These are phyloP conservation scores for Sporothrix euskadiensis DNA, from an alignment of 2,329 filamentous ascomycete species.

Conservation along the genomic window DNA sequence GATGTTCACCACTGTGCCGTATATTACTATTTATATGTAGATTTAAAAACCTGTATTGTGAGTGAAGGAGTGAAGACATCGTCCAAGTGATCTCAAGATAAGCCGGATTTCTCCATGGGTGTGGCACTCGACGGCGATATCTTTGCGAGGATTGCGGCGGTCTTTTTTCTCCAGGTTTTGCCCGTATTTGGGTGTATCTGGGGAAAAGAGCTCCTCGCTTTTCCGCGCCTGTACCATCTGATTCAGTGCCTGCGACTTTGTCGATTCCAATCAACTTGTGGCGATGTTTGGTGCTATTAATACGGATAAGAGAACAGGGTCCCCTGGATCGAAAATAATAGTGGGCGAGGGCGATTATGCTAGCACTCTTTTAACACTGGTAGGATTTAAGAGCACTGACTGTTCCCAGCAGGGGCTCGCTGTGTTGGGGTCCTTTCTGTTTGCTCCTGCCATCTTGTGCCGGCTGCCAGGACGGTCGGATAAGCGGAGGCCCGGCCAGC, in stretches of 20 bases:
- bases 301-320: neutral
- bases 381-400: neutral
- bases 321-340: neutral
- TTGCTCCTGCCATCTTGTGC: neutral
- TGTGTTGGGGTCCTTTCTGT: neutral
- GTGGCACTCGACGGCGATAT: neutral
- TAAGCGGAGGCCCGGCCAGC: constrained; percentile 13
- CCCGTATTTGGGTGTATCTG: neutral
- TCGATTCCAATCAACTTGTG: neutral
- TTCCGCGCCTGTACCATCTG: too few species aligned
- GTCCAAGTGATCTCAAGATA: neutral
- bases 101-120: neutral
- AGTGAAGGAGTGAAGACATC: neutral
- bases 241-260: too few species aligned
- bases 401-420: neutral
- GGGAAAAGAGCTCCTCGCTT: neutral
- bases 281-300: neutral
- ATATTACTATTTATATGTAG: neutral
- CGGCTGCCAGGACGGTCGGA: constrained; percentile 15
- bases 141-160: neutral
- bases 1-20: neutral
- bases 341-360: neutral
- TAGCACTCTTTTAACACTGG: neutral
- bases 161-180: constrained; percentile 9
- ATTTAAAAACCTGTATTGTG: neutral